Conservation (phyloP, 176 grass and related monocot species). For the Dactylis glomerata region DNA sequence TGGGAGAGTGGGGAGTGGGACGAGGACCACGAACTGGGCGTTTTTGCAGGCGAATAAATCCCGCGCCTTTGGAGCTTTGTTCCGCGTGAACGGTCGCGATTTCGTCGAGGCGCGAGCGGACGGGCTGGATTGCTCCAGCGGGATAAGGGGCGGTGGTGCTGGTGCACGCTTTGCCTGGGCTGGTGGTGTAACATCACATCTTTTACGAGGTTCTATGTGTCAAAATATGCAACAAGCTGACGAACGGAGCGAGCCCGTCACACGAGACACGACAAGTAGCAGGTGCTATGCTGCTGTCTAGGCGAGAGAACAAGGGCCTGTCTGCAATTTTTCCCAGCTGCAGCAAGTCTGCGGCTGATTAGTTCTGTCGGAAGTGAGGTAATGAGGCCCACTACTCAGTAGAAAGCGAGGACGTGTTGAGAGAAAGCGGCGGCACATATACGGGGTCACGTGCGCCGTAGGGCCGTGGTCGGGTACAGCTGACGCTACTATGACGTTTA, state of each 20-base stretch:
- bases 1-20: constrained; percentile 10
- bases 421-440: background rate
- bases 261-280: background rate
- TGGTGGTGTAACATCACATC: background rate
- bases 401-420: background rate
- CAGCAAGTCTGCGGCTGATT: background rate
- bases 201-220: constrained; percentile 6
- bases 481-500: constrained; percentile 6
- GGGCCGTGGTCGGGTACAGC: background rate
- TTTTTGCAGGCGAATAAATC: constrained; percentile 28
- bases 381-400: background rate
- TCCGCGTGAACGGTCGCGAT: background rate
- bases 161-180: background rate
- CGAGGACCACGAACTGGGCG: constrained; percentile 32
- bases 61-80: background rate
- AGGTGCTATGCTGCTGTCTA: background rate
- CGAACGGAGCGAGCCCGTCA: background rate
- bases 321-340: background rate
- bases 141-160: background rate
- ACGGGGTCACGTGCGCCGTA: background rate
- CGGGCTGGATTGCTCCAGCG: background rate
- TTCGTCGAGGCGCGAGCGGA: background rate
- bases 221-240: background rate
- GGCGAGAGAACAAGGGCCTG: background rate
- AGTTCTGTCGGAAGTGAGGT: background rate